These are phyloP conservation scores for Triticum urartu DNA, from an alignment of 176 grass and related monocot species.

Conservation along the genomic window DNA sequence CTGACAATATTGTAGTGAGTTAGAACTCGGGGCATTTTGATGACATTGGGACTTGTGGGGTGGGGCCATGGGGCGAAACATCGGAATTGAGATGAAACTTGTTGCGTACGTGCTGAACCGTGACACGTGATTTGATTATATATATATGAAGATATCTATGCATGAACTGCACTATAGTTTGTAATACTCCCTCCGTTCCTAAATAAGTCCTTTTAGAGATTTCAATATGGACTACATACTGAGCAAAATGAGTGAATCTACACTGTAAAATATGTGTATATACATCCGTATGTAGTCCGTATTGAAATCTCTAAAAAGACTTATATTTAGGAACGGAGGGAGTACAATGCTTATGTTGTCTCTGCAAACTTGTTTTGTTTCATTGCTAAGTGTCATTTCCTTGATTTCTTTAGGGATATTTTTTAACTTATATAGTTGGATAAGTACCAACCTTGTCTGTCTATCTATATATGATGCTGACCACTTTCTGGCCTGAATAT, in stretches of 20 bases:
- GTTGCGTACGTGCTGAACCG: not conserved
- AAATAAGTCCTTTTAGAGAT: too few relatives aligned
- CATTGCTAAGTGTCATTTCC: not conserved
- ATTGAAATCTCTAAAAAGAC: too few relatives aligned
- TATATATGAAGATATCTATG: not conserved
- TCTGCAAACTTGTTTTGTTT: not conserved
- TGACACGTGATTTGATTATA: conserved; percentile 4
- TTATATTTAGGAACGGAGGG: too few relatives aligned
- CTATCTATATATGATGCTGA: not conserved
- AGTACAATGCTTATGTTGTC: not conserved
- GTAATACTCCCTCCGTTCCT: not conserved
- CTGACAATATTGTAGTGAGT: not conserved
- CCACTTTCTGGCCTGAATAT: not conserved
- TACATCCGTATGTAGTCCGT: too few relatives aligned
- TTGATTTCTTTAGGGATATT: not conserved
- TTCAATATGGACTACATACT: too few relatives aligned
- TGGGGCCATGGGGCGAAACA: not conserved
- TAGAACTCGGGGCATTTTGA: not conserved
- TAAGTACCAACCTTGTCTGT: not conserved
- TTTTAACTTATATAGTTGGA: not conserved
- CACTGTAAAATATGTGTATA: too few relatives aligned
- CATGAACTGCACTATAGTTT: not conserved
- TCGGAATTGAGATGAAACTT: not conserved
- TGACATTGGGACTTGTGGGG: not conserved
- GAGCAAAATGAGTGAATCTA: too few relatives aligned